phyloP scores from a whole-genome alignment of 306 rosid genomes.

The Herpetospermum pedunculosum region DNA sequence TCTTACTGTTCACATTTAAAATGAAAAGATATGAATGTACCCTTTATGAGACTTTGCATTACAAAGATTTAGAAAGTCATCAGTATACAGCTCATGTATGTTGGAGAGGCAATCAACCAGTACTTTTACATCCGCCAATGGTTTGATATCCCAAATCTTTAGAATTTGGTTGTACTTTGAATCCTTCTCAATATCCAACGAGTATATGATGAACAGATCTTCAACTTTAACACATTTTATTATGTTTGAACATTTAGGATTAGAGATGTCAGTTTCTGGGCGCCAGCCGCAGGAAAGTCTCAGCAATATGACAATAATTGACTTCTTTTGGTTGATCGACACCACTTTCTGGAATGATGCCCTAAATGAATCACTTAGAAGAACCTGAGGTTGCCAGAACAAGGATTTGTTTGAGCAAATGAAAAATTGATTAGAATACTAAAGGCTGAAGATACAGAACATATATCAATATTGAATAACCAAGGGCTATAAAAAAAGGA shows the following conservation, averaged over 20 bases:
- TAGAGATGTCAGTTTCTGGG: constrained; percentile 22
- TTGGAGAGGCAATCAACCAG: constrained; percentile 34
- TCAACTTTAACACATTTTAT: constrained; percentile 48
- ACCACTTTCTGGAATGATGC: constrained; percentile 32
- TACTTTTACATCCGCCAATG: constrained; percentile 25
- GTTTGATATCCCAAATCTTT: constrained; percentile 58
- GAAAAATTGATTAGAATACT: not conserved
- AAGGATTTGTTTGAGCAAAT: not conserved
- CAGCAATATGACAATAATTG: constrained; percentile 21
- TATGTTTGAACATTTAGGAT: constrained; percentile 23
- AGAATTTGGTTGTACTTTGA: constrained; percentile 33
- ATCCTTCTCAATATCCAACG: constrained; percentile 40
- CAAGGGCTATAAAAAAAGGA: not conserved
- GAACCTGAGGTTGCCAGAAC: constrained; percentile 22
- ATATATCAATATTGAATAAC: not conserved
- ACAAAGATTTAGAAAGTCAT: constrained; percentile 32
- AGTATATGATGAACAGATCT: constrained; percentile 30
- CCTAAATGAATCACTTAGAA: constrained; percentile 40
- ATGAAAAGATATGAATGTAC: constrained; percentile 21
- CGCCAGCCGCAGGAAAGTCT: constrained; percentile 51
- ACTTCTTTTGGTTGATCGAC: constrained; percentile 25
- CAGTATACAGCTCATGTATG: constrained; percentile 33
- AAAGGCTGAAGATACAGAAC: not conserved
- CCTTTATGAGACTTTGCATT: constrained; percentile 29
- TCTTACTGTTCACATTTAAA: not conserved